Evolutionary conservation across 2,329 filamentous ascomycete species (phyloP).

Genomic region (Fusarium aywerte): DNA sequence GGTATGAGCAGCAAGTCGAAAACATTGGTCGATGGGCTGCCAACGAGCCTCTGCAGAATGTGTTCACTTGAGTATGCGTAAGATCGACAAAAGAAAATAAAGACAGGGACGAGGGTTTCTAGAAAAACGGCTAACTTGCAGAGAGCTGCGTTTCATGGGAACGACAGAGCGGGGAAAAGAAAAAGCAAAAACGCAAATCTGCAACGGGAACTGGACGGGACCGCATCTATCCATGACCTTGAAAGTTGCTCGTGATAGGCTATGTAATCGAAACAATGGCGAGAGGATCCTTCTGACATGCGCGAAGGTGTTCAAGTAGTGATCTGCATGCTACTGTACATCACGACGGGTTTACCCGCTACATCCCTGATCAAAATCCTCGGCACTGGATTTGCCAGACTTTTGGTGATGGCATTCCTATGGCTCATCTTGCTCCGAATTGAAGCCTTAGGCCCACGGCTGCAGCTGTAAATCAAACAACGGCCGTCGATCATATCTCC

Average conservation of each 20-base stretch:
- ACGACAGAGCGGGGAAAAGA: background rate
- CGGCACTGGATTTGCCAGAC: slow-evolving; percentile 4
- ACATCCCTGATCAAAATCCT: slow-evolving; percentile 10
- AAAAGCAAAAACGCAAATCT: slow-evolving; percentile 16
- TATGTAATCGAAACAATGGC: slow-evolving; percentile 12
- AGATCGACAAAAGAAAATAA: background rate
- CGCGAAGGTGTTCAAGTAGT: slow-evolving; percentile 14
- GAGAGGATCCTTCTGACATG: slow-evolving; percentile 21
- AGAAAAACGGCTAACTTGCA: slow-evolving; percentile 10
- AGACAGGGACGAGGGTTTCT: slow-evolving; percentile 30
- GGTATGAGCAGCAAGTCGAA: slow-evolving; percentile 74
- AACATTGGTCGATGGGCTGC: slow-evolving; percentile 66
- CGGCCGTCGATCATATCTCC: slow-evolving; percentile 29
- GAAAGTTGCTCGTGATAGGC: slow-evolving; percentile 24
- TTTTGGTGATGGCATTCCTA: background rate
- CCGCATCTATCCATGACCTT: slow-evolving; percentile 33
- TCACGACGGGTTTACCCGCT: slow-evolving; percentile 31
- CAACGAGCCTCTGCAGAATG: slow-evolving; percentile 39
- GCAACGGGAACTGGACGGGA: slow-evolving; percentile 8
- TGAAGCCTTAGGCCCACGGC: slow-evolving; percentile 16
- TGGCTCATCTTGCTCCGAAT: slow-evolving; percentile 8
- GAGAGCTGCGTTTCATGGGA: slow-evolving; percentile 22
- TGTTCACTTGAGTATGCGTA: slow-evolving; percentile 28
- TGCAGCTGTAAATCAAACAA: slow-evolving; percentile 13
- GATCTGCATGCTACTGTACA: slow-evolving; percentile 4